Evolutionary conservation across 2,329 filamentous ascomycete genomes (phyloP).

Genomic region (Neobulgaria alba): DNA sequence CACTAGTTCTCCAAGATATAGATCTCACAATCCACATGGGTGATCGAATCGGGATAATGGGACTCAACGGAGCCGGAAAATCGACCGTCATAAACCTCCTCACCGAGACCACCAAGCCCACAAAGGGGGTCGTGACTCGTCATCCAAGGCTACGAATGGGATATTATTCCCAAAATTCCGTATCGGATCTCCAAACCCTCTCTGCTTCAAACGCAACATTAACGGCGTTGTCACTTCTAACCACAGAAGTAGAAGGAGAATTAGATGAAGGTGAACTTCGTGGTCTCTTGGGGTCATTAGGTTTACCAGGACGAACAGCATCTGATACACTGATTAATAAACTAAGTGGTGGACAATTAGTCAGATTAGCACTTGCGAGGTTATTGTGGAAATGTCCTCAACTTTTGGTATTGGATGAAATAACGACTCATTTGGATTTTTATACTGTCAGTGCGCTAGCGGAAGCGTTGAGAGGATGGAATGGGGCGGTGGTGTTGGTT

Average conservation of each 20-base stretch:
- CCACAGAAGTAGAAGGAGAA: conserved; percentile 40
- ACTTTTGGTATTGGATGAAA: conserved; percentile 90
- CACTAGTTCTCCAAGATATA: conserved; percentile 50
- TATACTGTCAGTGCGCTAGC: conserved; percentile 69
- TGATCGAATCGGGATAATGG: conserved; percentile 66
- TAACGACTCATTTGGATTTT: conserved; percentile 84
- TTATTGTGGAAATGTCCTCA: conserved; percentile 99
- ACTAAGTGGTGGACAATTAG: conserved; percentile 73
- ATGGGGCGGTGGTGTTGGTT: conserved; percentile 67
- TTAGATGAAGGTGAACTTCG: conserved; percentile 61
- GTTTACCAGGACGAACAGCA: conserved; percentile 59
- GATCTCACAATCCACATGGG: conserved; percentile 63
- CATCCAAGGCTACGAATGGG: conserved; percentile 64
- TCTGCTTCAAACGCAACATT: conserved; percentile 40
- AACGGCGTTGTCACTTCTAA: conserved; percentile 58
- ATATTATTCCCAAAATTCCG: conserved; percentile 74
- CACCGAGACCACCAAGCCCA: conserved; percentile 49
- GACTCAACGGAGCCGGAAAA: conserved; percentile 75
- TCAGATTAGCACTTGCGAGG: conserved; percentile 78
- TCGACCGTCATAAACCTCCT: conserved; percentile 68
- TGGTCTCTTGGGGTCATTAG: conserved; percentile 57
- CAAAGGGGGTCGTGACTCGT: conserved; percentile 50
- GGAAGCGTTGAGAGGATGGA: conserved; percentile 56
- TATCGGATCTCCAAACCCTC: conserved; percentile 55
- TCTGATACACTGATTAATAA: conserved; percentile 66